Conservation (phyloP, 2,329 filamentous ascomycete species). For the Aspergillus aculeatinus region DNA sequence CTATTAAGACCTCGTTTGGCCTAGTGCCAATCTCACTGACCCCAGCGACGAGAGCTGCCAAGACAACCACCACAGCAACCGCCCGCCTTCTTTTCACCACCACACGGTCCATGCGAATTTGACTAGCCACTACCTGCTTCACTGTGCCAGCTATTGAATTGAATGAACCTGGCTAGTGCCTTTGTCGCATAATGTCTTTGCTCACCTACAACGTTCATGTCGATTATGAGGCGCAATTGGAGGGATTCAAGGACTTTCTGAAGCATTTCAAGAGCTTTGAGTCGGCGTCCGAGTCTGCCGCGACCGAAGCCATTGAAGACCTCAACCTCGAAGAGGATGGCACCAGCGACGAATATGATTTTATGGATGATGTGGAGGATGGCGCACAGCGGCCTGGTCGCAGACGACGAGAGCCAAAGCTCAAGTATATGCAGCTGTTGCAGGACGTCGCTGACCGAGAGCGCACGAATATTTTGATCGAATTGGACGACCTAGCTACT, state of each 20-base stretch:
- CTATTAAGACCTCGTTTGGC: slow-evolving; percentile 1
- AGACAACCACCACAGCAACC: slow-evolving; percentile 3
- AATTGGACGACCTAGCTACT: slow-evolving; percentile 79
- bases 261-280: slow-evolving; percentile 76
- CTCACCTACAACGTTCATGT: slow-evolving; percentile 75
- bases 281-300: slow-evolving; percentile 62
- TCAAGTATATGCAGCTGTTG: slow-evolving; percentile 86
- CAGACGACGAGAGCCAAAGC: slow-evolving; percentile 58
- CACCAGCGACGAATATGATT: slow-evolving; percentile 85
- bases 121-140: slow-evolving; percentile 13
- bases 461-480: slow-evolving; percentile 74
- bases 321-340: slow-evolving; percentile 86
- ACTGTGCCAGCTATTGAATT: slow-evolving; percentile 17
- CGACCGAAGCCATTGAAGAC: slow-evolving; percentile 78
- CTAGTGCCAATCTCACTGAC: slow-evolving; percentile 6
- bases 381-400: slow-evolving; percentile 49
- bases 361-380: slow-evolving; percentile 72
- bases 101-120: slow-evolving; percentile 9
- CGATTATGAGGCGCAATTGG: slow-evolving; percentile 82
- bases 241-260: slow-evolving; percentile 81
- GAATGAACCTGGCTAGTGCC: slow-evolving; percentile 21
- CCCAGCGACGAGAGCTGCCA: slow-evolving; percentile 10
- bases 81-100: slow-evolving; percentile 14
- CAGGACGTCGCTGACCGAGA: slow-evolving; percentile 83
- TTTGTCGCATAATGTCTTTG: slow-evolving; percentile 70